Percentiles rank a stretch among this genome's conserved stretches.
Conservation (phyloP, 2,329 filamentous ascomycete species). For the Hypomyces perniciosus region DNA sequence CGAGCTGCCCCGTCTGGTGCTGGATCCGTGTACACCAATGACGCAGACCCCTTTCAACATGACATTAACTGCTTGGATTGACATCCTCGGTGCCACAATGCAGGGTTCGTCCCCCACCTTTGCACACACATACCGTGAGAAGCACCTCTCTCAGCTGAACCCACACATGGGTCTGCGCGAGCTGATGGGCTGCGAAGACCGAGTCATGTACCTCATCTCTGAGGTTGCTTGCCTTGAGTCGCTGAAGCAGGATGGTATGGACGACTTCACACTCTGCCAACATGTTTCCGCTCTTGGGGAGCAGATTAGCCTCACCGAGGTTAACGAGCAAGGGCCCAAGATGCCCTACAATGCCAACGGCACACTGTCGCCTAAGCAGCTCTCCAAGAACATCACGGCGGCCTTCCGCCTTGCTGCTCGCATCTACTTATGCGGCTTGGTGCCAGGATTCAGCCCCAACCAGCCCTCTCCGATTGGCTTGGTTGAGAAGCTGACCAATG, state of each 20-base stretch:
- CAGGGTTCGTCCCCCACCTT: slow-evolving; percentile 78
- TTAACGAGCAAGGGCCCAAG: slow-evolving; percentile 51
- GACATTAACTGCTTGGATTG: slow-evolving; percentile 90
- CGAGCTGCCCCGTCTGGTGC: slow-evolving; percentile 64
- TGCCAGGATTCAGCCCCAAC: slow-evolving; percentile 76
- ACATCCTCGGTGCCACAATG: slow-evolving; percentile 94
- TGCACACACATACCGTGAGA: slow-evolving; percentile 91
- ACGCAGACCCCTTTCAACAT: slow-evolving; percentile 82
- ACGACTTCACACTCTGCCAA: slow-evolving; percentile 78
- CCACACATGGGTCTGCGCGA: slow-evolving; percentile 70
- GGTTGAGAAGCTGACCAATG: slow-evolving; percentile 68
- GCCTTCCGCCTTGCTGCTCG: slow-evolving; percentile 88
- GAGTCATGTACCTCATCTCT: slow-evolving; percentile 95
- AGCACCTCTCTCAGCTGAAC: slow-evolving; percentile 67
- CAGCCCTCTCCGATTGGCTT: slow-evolving; percentile 70
- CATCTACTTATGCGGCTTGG: slow-evolving; percentile 93
- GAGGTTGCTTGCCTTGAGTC: slow-evolving; percentile 95
- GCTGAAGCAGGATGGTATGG: slow-evolving; percentile 75
- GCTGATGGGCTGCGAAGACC: slow-evolving; percentile 96
- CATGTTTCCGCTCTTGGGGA: slow-evolving; percentile 84
- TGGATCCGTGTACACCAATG: slow-evolving; percentile 47
- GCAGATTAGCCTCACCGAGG: slow-evolving; percentile 78
- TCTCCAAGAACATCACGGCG: slow-evolving; percentile 81
- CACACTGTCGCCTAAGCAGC: slow-evolving; percentile 71
- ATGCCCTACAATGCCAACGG: slow-evolving; percentile 63